Percentiles rank a stretch among this genome's conserved stretches.
Evolutionary conservation across 2,329 filamentous ascomycete species (phyloP).

Genomic region (Calcarisporium arbuscula): DNA sequence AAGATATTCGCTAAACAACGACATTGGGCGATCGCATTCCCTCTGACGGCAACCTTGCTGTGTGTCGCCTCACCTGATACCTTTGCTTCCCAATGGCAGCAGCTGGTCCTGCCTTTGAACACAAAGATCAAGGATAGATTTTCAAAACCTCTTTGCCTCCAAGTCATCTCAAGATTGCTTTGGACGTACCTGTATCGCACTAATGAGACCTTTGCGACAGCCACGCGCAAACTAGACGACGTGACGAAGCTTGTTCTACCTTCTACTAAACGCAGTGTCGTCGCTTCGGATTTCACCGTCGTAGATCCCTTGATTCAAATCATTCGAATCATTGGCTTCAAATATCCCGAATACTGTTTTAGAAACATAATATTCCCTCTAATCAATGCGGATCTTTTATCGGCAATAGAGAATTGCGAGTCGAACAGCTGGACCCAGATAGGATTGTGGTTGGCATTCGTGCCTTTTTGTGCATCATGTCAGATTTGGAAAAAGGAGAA

Average conservation of each 20-base stretch:
- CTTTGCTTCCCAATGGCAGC: slow-evolving; percentile 82
- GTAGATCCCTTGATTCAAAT: slow-evolving; percentile 89
- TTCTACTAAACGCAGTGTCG: slow-evolving; percentile 68
- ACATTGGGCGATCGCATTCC: slow-evolving; percentile 86
- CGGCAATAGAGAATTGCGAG: slow-evolving; percentile 67
- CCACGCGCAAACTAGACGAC: slow-evolving; percentile 79
- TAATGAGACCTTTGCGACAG: slow-evolving; percentile 61
- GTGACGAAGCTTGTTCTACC: slow-evolving; percentile 81
- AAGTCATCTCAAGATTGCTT: slow-evolving; percentile 81
- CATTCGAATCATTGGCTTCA: slow-evolving; percentile 90
- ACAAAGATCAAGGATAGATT: slow-evolving; percentile 77
- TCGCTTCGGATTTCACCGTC: slow-evolving; percentile 77
- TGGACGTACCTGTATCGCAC: slow-evolving; percentile 93
- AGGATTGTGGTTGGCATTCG: slow-evolving; percentile 96
- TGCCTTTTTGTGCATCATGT: slow-evolving; percentile 87
- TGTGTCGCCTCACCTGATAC: slow-evolving; percentile 82
- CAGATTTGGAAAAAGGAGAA: slow-evolving; percentile 81
- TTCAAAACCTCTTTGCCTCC: slow-evolving; percentile 72
- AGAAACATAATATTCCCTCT: slow-evolving; percentile 88
- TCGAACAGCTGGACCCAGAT: slow-evolving; percentile 92
- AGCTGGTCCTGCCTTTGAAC: slow-evolving; percentile 70
- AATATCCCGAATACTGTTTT: slow-evolving; percentile 90
- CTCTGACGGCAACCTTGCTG: slow-evolving; percentile 77
- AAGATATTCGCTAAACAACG: slow-evolving; percentile 88
- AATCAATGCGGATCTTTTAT: slow-evolving; percentile 88